Conservation (phyloP, 768 basidiomycete species). For the Pleurotus ostreatus region DNA sequence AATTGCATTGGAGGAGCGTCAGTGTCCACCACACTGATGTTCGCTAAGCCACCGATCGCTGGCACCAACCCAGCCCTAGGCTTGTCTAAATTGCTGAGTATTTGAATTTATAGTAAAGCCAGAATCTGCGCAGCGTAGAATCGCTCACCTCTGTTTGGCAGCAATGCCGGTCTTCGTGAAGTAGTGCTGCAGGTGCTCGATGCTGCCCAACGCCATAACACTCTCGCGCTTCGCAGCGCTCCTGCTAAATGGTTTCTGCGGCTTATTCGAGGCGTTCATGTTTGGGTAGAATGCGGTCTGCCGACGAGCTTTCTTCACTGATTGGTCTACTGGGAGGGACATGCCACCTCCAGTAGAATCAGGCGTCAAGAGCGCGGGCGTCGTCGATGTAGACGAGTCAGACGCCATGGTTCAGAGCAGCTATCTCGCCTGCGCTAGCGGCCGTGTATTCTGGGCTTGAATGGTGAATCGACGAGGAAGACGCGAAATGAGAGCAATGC, state of each 20-base stretch:
- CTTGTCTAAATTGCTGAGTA: slow-evolving; percentile 40
- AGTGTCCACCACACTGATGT: slow-evolving; percentile 36
- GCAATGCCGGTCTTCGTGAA: slow-evolving; percentile 86
- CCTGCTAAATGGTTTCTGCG: slow-evolving; percentile 80
- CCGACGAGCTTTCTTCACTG: slow-evolving; percentile 50
- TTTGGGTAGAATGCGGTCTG: slow-evolving; percentile 79
- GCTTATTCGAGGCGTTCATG: slow-evolving; percentile 65
- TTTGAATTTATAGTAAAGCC: too few relatives aligned
- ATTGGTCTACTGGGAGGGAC: slow-evolving; percentile 19
- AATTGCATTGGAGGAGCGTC: slow-evolving; percentile 46
- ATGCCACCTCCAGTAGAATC: slow-evolving; percentile 35
- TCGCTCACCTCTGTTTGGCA: slow-evolving; percentile 63
- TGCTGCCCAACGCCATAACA: slow-evolving; percentile 93
- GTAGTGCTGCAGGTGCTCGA: slow-evolving; percentile 93
- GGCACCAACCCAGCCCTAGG: slow-evolving; percentile 64
- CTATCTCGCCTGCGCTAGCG: too few relatives aligned
- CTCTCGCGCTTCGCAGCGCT: slow-evolving; percentile 92
- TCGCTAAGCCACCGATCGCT: slow-evolving; percentile 62
- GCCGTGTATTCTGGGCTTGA: too few relatives aligned
- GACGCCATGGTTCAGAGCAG: slow-evolving; percentile 13
- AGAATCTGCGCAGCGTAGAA: background rate
- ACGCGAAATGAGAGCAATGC: too few relatives aligned
- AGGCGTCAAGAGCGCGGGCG: slow-evolving; percentile 56
- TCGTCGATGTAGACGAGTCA: slow-evolving; percentile 35
- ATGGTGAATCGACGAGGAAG: too few relatives aligned